Percentiles rank a stretch among this genome's conserved stretches.
These are phyloP conservation scores for Apiotrichum mycotoxinovorans DNA, from an alignment of 1,284 basidiomycete genomes.

Conservation along the genomic window DNA sequence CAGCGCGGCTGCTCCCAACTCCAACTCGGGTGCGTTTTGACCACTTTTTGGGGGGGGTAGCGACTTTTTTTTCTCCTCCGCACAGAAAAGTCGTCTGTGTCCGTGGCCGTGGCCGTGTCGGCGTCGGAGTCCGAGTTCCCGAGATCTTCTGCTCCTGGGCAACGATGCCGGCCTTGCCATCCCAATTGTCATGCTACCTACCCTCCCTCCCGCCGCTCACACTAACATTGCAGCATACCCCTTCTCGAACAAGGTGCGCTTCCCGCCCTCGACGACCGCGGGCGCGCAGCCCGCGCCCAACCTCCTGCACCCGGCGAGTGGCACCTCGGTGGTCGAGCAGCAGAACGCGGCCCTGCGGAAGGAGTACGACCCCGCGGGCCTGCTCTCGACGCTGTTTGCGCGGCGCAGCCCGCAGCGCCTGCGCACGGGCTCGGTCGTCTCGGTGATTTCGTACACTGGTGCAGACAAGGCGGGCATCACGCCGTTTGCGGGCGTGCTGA, in stretches of 20 bases:
- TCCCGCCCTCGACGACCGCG: conserved; percentile 55
- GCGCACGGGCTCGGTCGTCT: conserved; percentile 73
- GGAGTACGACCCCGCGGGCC: conserved; percentile 63
- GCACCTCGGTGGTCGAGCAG: conserved; percentile 74
- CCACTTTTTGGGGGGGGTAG: too few species aligned
- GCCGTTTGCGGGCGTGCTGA: conserved; percentile 78
- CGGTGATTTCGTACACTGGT: conserved; percentile 56
- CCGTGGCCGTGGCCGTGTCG: too few species aligned
- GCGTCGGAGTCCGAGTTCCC: too few species aligned
- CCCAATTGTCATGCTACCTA: too few species aligned
- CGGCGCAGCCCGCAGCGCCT: conserved; percentile 64
- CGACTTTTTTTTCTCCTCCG: not conserved
- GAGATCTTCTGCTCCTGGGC: too few species aligned
- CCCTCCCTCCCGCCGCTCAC: too few species aligned
- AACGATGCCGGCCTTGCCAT: too few species aligned
- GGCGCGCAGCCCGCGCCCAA: conserved; percentile 36
- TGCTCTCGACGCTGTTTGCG: conserved; percentile 67
- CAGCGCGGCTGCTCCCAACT: not conserved
- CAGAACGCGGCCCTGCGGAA: conserved; percentile 64
- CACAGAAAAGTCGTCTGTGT: not conserved
- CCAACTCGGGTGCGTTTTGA: conserved; percentile 5
- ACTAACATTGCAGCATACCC: conserved; percentile 57
- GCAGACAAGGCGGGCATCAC: conserved; percentile 60
- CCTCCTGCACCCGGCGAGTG: conserved; percentile 55
- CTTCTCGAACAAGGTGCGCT: conserved; percentile 66